These are phyloP conservation scores for Termitomyces heimii DNA, from an alignment of 768 basidiomycete genomes.

Conservation along the genomic window DNA sequence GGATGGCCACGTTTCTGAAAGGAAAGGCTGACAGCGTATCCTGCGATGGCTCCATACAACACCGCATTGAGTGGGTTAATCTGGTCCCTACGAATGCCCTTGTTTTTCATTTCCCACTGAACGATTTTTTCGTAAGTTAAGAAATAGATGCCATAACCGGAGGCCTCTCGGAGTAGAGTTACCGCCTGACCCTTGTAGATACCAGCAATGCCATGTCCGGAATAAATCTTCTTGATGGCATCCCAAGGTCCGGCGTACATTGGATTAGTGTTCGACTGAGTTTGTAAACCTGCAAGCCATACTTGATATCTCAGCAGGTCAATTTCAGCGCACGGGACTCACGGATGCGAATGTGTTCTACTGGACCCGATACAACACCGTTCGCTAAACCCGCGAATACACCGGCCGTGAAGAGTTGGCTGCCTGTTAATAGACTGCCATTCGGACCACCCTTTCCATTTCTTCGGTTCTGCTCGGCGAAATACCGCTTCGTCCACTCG, in stretches of 20 bases:
- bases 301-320: constrained; percentile 1
- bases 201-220: constrained; percentile 69
- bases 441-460: constrained; percentile 57
- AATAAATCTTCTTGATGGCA: constrained; percentile 81
- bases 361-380: constrained; percentile 89
- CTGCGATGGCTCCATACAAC: constrained; percentile 86
- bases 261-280: constrained; percentile 75
- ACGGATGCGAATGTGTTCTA: constrained; percentile 98
- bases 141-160: constrained; percentile 87
- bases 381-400: constrained; percentile 86
- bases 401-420: constrained; percentile 73
- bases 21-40: constrained; percentile 67
- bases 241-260: constrained; percentile 81
- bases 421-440: constrained; percentile 51
- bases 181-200: constrained; percentile 92
- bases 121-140: constrained; percentile 89
- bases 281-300: constrained; percentile 71
- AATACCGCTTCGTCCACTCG: constrained; percentile 79
- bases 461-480: constrained; percentile 55
- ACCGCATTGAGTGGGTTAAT: constrained; percentile 74
- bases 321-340: constrained; percentile 22
- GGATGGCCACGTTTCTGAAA: neutral
- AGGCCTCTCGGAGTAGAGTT: constrained; percentile 78
- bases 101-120: constrained; percentile 75
- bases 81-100: constrained; percentile 68